Base-by-base conservation (phyloP, 306 rosid species). In the Comarum palustre region DNA sequence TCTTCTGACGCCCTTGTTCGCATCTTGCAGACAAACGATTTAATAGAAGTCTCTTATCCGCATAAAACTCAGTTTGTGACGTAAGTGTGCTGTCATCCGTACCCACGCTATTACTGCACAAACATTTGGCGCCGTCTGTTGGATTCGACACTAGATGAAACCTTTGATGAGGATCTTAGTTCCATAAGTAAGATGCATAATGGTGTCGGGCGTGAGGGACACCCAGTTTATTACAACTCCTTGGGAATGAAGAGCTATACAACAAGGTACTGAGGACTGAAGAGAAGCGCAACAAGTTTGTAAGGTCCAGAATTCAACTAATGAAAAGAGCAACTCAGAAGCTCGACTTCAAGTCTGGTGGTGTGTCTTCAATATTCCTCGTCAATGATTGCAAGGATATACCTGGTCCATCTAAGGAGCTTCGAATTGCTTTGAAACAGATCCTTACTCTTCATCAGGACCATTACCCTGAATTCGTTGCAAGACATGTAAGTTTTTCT, bases 391-490 rank as follows among this genome's bases (percentile, higher is more conserved):
- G 88, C 43, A 90, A 84, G 79, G 82, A 84, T 48, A 85, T 91
- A 62, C 90, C 92, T 27, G 90, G 92, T 47, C 89, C 81, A 45
- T 84, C 78, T 0, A 91, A 86, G 67, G 97, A 84, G 69, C 92
- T 89, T 63, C 84, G 95, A 48, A 90, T 84, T 39, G 95, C 89
- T 5, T 87, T 92, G 70, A 87, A 87, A 71, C 92, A 91, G 43
- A 95, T 87, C 43, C 84, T 91, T 7, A 86, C 86, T 3, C 50
- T 91, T 71, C 90, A 87, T 34, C 95, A 89, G 68, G 92, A 91
- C 45, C 83, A 87, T 24, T 91, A 91, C 39, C 95, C 92, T 20
- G 95, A 91, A 73, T 87, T 91, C 60, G 95, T 87, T 12, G 92
- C 91, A 81, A 91, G 85, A 84, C 41, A 71, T 54, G 64, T 36